Base-by-base conservation (phyloP, 2,329 filamentous ascomycete genomes). In the Fusarium sp. region DNA sequence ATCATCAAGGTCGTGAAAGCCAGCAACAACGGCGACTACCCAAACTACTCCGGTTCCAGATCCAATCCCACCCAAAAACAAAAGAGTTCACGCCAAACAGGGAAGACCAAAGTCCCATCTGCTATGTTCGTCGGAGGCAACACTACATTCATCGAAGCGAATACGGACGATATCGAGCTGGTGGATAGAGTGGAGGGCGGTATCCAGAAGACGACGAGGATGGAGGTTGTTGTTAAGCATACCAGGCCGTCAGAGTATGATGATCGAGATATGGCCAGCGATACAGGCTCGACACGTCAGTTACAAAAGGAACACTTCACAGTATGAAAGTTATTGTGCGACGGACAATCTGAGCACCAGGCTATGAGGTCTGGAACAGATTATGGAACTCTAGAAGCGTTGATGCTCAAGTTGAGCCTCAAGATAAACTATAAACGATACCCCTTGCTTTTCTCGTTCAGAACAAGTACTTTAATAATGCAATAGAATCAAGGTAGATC, bases 1-100 rank as follows among this genome's bases (percentile, higher is more conserved):
- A 85, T 85, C 69, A 80, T 72, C 33, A 80, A 79, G 35, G 74
- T 82, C 0, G 69, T 74, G 18, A 72, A 67, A 21, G 71, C 71
- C 25, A 71, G 66, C 39, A 74, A 72, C 42, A 23, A 54, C 9
- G 35, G 51, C 7, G 70, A 71, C 3, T 67, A 71, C 27, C 56
- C 58, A 33, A 66, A 74, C 31, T 73, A 72, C 43, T 72, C 71
- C 4, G 64, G 63, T 3, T 70, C 63, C 10, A 67, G 58, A n/a
- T 74, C 72, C 7, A 45, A 51, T 5, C 51, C 48, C 4, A 67
- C 63, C 1, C 50, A 57, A 23, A 56, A 56, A 18, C 42, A 53
- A 29, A 74, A 74, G 50, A 71, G 59, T 49, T 61, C 62, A 2
- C 37, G 39, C 11, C 47, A 50, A 17, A 39, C 61, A 0, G 18